Evolutionary conservation across 2,329 filamentous ascomycete species (phyloP), one percentile per base, ranked within the genome.

Genomic region (Curvularia eragrostidis): DNA sequence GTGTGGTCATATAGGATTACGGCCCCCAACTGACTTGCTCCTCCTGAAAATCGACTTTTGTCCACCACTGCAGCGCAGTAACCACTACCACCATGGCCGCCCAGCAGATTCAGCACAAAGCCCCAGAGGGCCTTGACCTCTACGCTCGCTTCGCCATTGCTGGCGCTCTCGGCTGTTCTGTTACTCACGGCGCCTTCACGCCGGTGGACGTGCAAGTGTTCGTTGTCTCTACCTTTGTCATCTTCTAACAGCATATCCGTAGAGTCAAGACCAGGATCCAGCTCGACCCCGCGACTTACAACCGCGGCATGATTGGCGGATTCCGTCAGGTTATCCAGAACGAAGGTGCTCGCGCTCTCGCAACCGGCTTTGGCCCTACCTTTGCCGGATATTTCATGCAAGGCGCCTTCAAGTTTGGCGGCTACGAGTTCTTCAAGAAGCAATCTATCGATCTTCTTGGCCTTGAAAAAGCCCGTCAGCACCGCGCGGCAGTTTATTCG

Each of bases 131-230:
- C 63, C 43, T 93, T 69, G 83, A 80, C 62, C 91, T 98, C 72
- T 98, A 98, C 89, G 91, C 91, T 74, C 88, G 92, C 82, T 97
- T 97, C 84, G 94, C 95, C 82, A 90, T 99, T 75, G 93, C 95
- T 75, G 95, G 95, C 83, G 95, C 95, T 73, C 84, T 97, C 85
- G 97, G 95, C 89, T 99, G 95, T 83, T 94, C 93, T 72, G 84
- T 98, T 83, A 99, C 95, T 77, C 95, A 99, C 87, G 95, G 94
- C 81, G 90, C 86, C 77, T 88, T 98, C 74, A 98, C 94, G 70
- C 94, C 94, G 77, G 92, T 99, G 80, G 94, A 99, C 91, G 94
- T 99, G 94, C 98, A 95, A 82, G 93, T 21, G 3, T 47, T 18
- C 10, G 8, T 13, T 12, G 3, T 47, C 28, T 47, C 28, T 91